Conservation (phyloP, 768 basidiomycete species). For the Lyophyllum decastes region DNA sequence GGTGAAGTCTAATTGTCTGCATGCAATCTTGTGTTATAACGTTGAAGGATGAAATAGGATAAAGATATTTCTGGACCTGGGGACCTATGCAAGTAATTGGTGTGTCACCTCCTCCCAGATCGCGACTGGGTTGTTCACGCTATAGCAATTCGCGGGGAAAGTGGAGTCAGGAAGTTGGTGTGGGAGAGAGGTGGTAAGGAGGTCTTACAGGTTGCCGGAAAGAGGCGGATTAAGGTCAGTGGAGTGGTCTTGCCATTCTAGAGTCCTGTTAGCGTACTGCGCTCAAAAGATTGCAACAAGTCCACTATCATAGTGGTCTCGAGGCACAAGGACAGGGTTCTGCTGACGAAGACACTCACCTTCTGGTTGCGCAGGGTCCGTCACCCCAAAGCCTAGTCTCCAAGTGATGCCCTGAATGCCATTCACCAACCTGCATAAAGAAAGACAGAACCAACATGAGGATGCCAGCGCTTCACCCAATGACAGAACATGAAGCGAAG, state of each 20-base stretch:
- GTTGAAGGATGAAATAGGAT: too few species aligned
- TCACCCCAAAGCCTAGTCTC: constrained; percentile 61
- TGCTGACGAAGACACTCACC: constrained; percentile 32
- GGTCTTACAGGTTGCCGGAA: constrained; percentile 47
- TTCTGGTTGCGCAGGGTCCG: constrained; percentile 54
- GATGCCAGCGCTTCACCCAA: constrained; percentile 5
- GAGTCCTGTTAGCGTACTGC: constrained; percentile 9
- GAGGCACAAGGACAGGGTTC: neutral
- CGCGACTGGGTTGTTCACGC: constrained; percentile 55
- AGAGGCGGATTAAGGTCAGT: constrained; percentile 54
- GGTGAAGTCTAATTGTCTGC: constrained; percentile 2
- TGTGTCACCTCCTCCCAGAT: constrained; percentile 53
- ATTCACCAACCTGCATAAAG: constrained; percentile 44
- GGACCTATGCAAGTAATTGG: constrained; percentile 17
- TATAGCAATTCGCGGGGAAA: constrained; percentile 27
- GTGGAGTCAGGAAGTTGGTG: constrained; percentile 1
- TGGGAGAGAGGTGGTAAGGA: neutral
- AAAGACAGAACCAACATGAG: constrained; percentile 3
- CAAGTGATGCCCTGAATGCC: constrained; percentile 65
- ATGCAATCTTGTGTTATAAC: neutral
- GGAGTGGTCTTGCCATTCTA: constrained; percentile 62
- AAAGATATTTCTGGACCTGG: constrained; percentile 6
- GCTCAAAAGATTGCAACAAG: neutral
- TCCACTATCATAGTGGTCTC: neutral
- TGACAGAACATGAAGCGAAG: constrained; percentile 2